These are phyloP conservation scores for Alternaria alternata DNA, from an alignment of 2,329 filamentous ascomycete genomes.

Conservation along the genomic window DNA sequence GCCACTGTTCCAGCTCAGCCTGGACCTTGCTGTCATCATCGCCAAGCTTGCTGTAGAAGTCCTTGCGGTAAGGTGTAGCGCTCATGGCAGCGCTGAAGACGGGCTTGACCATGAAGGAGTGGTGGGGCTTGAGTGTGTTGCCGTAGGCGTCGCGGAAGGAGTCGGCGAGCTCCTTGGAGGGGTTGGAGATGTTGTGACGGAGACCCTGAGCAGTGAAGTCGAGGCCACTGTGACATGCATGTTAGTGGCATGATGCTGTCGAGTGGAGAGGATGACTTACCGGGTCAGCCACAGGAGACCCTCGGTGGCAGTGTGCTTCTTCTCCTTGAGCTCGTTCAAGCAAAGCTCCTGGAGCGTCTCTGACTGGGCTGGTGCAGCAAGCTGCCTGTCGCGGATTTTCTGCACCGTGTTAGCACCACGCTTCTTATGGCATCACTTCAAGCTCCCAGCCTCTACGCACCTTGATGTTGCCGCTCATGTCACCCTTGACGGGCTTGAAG, in stretches of 20 bases:
- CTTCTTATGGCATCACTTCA: neutral
- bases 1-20: conserved; percentile 72
- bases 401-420: conserved; percentile 46
- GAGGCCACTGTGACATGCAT: conserved; percentile 70
- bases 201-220: conserved; percentile 92
- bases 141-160: conserved; percentile 90
- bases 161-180: conserved; percentile 76
- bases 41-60: conserved; percentile 91
- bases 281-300: conserved; percentile 90
- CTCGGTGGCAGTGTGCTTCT: conserved; percentile 88
- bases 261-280: conserved; percentile 59
- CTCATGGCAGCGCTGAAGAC: conserved; percentile 93
- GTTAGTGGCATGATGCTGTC: neutral
- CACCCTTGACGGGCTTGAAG: conserved; percentile 89
- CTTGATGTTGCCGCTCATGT: conserved; percentile 92
- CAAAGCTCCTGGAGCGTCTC: conserved; percentile 85
- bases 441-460: conserved; percentile 54
- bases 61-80: conserved; percentile 89
- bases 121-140: conserved; percentile 88
- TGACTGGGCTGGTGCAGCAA: conserved; percentile 80
- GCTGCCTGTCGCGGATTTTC: conserved; percentile 89
- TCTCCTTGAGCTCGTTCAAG: conserved; percentile 84
- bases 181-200: conserved; percentile 74
- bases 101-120: conserved; percentile 88
- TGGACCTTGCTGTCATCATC: conserved; percentile 69